Base-by-base conservation (phyloP, 1,139 yeast species). In the Suhomyces yuchorum region DNA sequence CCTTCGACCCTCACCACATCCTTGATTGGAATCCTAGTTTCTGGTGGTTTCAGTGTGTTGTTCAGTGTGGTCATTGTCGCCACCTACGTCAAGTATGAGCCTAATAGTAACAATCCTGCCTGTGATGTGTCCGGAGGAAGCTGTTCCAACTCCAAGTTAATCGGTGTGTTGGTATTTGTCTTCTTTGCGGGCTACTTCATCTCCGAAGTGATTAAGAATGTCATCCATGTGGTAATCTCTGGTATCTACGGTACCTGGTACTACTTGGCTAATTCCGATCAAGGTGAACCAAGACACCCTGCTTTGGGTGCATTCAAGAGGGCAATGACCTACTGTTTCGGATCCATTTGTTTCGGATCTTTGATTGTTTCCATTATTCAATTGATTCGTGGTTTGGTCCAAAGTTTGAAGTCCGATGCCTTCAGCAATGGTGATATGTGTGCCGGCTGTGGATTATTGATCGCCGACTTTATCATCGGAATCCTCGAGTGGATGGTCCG, bases 191-290 rank as follows among this genome's bases (percentile, higher is more conserved):
- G 96, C 12, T 90, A 81, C 62, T 88, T 85, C 66, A 86, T 90
- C 52, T 77, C 95, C 9, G 97, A 91, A 65, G 96, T 91, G 23
- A 75, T 89, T 53, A 84, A 84, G 68, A 90, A 87, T 59, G 80
- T 88, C n/a, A 84, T 91, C 47, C 96, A 92, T 62, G 87, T 87
- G 36, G 84, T 93, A 1, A 84, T 90, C 50, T 78, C 93, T 20
- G 97, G 97, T 30, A 82, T 91, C 32, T 92, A 81, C 63, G 97
- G 97, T 18, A 81, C 95, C 4, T 91, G 97, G 97, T 91, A 89
- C 67, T 91, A 87, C 65, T 75, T 87, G 62, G 80, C 89, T 40
- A 78, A 77, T 53, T 80, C 91, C 1, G 92, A 86, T 60, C 87
- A 86, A 59, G 96, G 96, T 5, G 80, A 85, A 72, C 96, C 96